Evolutionary conservation across 139 green algal genomes (phyloP), one percentile per base, ranked within the genome.

Genomic region (Coccomyxa sp.): DNA sequence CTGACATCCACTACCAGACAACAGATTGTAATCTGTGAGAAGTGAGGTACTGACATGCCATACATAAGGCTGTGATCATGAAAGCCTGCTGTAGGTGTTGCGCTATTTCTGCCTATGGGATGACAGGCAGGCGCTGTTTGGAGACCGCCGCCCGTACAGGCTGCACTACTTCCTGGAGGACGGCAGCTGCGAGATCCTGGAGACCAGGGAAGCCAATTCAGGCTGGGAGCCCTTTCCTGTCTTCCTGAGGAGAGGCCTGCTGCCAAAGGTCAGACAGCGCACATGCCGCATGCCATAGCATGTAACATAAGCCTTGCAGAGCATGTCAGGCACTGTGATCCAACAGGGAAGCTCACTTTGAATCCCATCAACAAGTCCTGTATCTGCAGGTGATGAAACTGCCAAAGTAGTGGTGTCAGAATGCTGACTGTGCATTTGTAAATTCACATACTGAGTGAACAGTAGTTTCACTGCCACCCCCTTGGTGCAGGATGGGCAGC

Each of bases 111-210:
- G 85, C 78, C 80, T 98, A 8, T 98, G 93, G 93, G 94, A 98
- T 69, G 92, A 98, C 84, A 77, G 89, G 38, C 74, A 36, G 75
- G 40, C 73, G 0, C 84, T 96, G 81, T 96, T 93, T 81, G 94
- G 94, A 31, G 92, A 97, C 79, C 82, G 91, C n/a, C 83, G 90
- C 12, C 89, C 89, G 36, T 98, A 95, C 81, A 86, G 94, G 70
- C 82, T 99, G 77, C 93, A 97, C 83, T 98, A 94, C 85, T 98
- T 93, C 81, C 86, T 98, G 41, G 92, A 95, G 81, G 94, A 97
- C 78, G 91, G 97, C 88, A 96, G 89, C 0, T 90, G 96, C 22
- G 95, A 98, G 86, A 93, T 99, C 38, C 86, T 97, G 64, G 95
- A 99, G 85, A 77, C 75, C 29, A 71, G 92, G 40, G 91, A 96